Conservation (phyloP, 441 rosid genomes). For the Metrosideros polymorpha region DNA sequence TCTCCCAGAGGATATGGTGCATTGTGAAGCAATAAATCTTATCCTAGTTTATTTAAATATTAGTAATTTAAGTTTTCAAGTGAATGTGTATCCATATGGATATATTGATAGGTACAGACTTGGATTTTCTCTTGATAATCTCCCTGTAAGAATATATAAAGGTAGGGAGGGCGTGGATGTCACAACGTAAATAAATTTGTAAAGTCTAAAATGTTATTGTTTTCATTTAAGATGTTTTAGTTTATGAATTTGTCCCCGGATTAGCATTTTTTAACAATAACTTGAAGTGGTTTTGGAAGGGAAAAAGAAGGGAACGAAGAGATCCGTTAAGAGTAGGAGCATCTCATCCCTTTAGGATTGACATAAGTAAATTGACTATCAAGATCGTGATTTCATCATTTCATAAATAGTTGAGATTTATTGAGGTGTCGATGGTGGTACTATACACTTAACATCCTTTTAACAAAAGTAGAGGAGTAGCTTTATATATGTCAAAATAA, state of each 20-base stretch:
- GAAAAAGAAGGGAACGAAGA: neutral
- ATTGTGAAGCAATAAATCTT: too few species aligned
- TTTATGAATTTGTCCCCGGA: neutral
- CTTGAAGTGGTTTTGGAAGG: neutral
- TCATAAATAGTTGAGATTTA: neutral
- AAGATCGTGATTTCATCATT: too few species aligned
- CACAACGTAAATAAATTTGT: neutral
- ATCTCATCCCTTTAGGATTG: neutral
- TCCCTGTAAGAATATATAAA: too few species aligned
- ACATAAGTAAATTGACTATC: too few species aligned
- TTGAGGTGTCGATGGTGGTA: neutral
- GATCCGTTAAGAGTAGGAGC: neutral
- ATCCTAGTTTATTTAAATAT: neutral
- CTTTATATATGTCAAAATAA: neutral
- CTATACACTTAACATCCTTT: neutral
- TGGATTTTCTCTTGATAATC: neutral
- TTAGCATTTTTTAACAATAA: neutral
- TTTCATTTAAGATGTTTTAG: neutral
- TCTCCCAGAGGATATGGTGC: too few species aligned
- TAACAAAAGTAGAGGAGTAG: neutral
- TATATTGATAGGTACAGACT: neutral
- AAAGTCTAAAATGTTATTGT: neutral
- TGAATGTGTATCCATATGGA: rapidly evolving
- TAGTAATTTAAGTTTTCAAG: neutral
- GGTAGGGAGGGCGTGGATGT: neutral